Evolutionary conservation across 2,329 filamentous ascomycete species (phyloP).

Genomic region (Cladosporium austrohemisphaericum): DNA sequence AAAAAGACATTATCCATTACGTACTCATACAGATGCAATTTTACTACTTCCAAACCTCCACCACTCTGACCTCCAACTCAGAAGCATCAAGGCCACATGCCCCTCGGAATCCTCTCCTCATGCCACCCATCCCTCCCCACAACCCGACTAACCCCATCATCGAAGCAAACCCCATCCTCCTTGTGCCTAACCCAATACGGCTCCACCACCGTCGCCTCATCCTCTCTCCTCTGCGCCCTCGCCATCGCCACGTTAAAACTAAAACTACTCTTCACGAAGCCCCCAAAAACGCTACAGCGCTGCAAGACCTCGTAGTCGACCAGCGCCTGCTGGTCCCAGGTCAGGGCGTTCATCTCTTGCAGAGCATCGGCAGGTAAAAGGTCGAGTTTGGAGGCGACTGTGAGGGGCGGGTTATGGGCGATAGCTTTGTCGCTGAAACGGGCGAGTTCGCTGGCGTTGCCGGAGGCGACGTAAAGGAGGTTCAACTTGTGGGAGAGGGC

Average conservation of each 20-base stretch:
- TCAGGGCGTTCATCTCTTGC: conserved; percentile 35
- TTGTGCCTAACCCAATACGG: conserved; percentile 25
- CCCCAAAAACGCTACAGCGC: conserved; percentile 43
- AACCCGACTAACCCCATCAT: conserved; percentile 29
- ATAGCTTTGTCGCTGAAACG: conserved; percentile 37
- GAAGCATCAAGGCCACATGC: conserved; percentile 31
- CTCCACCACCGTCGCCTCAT: conserved; percentile 24
- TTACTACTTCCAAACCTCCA: too few species aligned
- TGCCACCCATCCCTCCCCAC: conserved; percentile 25
- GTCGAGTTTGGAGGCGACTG: conserved; percentile 43
- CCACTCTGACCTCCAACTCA: too few species aligned
- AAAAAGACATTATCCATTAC: too few species aligned
- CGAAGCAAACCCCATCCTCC: conserved; percentile 25
- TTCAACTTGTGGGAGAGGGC: conserved; percentile 28
- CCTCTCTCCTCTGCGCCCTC: conserved; percentile 34
- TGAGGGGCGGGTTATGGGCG: conserved; percentile 33
- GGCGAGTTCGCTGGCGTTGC: conserved; percentile 37
- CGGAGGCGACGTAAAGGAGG: conserved; percentile 45
- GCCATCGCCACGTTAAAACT: conserved; percentile 47
- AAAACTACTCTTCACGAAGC: conserved; percentile 45
- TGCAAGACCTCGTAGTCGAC: conserved; percentile 52
- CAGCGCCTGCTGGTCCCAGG: conserved; percentile 49
- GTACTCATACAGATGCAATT: too few species aligned
- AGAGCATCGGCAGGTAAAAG: conserved; percentile 39
- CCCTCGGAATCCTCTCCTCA: conserved; percentile 26